Evolutionary conservation across 768 basidiomycete species (phyloP).

Genomic region (Gymnopilus junonius): DNA sequence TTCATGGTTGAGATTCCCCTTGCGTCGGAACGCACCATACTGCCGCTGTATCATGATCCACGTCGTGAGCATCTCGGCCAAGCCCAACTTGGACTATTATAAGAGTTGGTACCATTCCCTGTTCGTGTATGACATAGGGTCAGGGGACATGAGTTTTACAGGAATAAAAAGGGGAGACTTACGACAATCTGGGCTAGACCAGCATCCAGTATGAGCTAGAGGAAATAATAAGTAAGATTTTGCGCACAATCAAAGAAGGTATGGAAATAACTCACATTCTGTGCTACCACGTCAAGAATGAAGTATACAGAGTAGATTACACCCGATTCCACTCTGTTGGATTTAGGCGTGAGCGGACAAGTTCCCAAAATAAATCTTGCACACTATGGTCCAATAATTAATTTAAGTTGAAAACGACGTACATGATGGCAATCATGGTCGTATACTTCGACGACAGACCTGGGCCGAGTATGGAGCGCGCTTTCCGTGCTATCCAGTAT

Average conservation of each 20-base stretch:
- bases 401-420: slow-evolving; percentile 10
- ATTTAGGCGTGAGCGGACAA: slow-evolving; percentile 18
- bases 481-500: slow-evolving; percentile 35
- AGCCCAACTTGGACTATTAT: slow-evolving; percentile 35
- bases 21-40: slow-evolving; percentile 24
- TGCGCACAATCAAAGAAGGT: background rate
- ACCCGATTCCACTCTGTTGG: slow-evolving; percentile 36
- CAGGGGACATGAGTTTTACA: background rate
- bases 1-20: slow-evolving; percentile 21
- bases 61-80: slow-evolving; percentile 25
- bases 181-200: slow-evolving; percentile 32
- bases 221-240: background rate
- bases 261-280: slow-evolving; percentile 16
- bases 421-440: slow-evolving; percentile 33
- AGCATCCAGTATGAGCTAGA: slow-evolving; percentile 27
- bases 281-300: slow-evolving; percentile 27
- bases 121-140: slow-evolving; percentile 1
- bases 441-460: slow-evolving; percentile 26
- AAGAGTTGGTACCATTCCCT: slow-evolving; percentile 37
- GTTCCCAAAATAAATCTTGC: slow-evolving; percentile 1
- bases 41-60: slow-evolving; percentile 22
- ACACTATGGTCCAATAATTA: background rate
- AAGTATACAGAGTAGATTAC: slow-evolving; percentile 34
- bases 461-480: slow-evolving; percentile 27
- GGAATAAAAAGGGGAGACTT: slow-evolving; percentile 8